Conservation (phyloP, 108 stramenopile genomes). For the Skeletonema menzelii region DNA sequence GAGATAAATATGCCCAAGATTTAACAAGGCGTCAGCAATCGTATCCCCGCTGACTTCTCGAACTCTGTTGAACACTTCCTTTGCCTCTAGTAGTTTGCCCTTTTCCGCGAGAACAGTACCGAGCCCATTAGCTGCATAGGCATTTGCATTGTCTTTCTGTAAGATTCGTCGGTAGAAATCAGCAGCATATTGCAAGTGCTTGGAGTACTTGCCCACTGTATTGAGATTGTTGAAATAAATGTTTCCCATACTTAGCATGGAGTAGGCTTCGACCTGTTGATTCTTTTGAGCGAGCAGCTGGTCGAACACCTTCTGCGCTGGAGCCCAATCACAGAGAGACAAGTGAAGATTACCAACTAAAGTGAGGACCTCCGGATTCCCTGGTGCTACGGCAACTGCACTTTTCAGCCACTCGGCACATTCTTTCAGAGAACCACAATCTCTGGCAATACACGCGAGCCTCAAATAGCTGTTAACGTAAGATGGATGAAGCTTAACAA, state of each 20-base stretch:
- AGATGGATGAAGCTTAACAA: constrained; percentile 79
- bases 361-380: constrained; percentile 86
- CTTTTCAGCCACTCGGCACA: constrained; percentile 88
- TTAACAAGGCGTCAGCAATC: constrained; percentile 78
- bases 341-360: constrained; percentile 88
- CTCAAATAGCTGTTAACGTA: constrained; percentile 87
- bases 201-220: constrained; percentile 65
- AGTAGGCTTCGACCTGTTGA: constrained; percentile 82
- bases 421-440: constrained; percentile 83
- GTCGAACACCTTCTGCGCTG: constrained; percentile 84
- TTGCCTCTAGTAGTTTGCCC: constrained; percentile 82
- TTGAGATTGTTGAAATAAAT: constrained; percentile 88
- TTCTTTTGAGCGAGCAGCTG: constrained; percentile 77
- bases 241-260: constrained; percentile 82
- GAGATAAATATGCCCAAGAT: constrained; percentile 85
- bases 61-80: constrained; percentile 86
- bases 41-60: constrained; percentile 85
- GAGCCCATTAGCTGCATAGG: constrained; percentile 87
- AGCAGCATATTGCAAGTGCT: constrained; percentile 77
- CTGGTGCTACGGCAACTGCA: constrained; percentile 77
- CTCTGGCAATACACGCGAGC: constrained; percentile 86
- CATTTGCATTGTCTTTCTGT: constrained; percentile 83
- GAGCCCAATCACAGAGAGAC: constrained; percentile 84
- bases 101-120: constrained; percentile 89
- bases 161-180: constrained; percentile 80